Evolutionary conservation across 2,329 filamentous ascomycete genomes (phyloP).

Genomic region (Pseudovirgaria hyperparasitica): DNA sequence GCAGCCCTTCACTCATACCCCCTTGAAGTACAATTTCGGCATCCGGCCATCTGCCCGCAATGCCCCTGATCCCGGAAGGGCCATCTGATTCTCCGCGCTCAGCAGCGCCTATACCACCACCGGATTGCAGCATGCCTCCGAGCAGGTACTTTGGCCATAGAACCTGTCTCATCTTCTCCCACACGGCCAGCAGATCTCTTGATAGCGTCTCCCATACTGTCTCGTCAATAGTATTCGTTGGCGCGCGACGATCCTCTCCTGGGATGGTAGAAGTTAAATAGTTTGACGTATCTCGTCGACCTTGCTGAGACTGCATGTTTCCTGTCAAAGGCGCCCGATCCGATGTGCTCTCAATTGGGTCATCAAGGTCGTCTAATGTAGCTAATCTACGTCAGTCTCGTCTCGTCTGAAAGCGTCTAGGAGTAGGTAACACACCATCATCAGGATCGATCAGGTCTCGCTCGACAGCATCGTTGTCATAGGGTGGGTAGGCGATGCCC

Average conservation of each 20-base stretch:
- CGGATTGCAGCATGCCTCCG: constrained; percentile 46
- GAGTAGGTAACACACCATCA: constrained; percentile 28
- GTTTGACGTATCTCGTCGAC: constrained; percentile 48
- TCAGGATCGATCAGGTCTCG: constrained; percentile 41
- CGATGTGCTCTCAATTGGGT: constrained; percentile 58
- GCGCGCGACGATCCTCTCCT: constrained; percentile 81
- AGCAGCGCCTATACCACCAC: constrained; percentile 44
- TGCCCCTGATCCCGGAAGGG: constrained; percentile 35
- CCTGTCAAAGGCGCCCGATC: constrained; percentile 72
- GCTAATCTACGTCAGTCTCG: constrained; percentile 33
- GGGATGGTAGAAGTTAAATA: constrained; percentile 83
- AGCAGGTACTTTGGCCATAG: constrained; percentile 92
- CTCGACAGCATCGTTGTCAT: constrained; percentile 33
- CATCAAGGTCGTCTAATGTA: constrained; percentile 85
- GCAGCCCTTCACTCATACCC: constrained; percentile 74
- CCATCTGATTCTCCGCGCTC: constrained; percentile 40
- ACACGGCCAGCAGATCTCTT: constrained; percentile 81
- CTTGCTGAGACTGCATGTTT: constrained; percentile 56
- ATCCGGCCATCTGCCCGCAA: constrained; percentile 54
- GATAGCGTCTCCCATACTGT: constrained; percentile 94
- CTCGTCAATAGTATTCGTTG: constrained; percentile 92
- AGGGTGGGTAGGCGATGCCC: constrained; percentile 25
- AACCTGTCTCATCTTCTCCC: constrained; percentile 97
- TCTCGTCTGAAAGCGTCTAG: constrained; percentile 5
- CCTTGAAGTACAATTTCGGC: constrained; percentile 53